Evolutionary conservation across 176 grass and related monocot genomes (phyloP).

Genomic region (Raddia guianensis): DNA sequence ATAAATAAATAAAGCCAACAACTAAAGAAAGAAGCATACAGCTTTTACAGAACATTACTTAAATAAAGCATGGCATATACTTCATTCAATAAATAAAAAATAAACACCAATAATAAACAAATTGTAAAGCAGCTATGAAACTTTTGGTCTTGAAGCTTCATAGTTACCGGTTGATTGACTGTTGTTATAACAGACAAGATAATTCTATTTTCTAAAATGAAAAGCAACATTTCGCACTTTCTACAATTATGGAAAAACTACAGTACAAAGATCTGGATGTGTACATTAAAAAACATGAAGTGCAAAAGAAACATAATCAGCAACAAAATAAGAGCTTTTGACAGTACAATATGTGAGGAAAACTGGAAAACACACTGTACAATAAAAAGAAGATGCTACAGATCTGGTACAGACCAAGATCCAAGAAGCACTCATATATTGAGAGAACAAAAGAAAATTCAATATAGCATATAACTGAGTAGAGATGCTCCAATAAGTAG

Average conservation of each 20-base stretch:
- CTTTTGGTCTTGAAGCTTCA: not conserved
- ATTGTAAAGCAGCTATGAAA: not conserved
- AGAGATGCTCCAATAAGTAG: slow-evolving; percentile 21
- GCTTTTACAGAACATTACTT: slow-evolving; percentile 6
- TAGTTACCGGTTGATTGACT: not conserved
- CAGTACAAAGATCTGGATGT: not conserved
- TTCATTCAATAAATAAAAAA: slow-evolving; percentile 7
- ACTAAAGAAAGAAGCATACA: slow-evolving; percentile 1
- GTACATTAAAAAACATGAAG: not conserved
- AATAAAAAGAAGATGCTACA: slow-evolving; percentile 11
- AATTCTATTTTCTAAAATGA: not conserved
- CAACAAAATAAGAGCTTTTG: slow-evolving; percentile 24
- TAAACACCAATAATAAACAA: slow-evolving; percentile 33
- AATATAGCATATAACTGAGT: slow-evolving; percentile 9
- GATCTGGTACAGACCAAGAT: not conserved
- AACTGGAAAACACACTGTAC: not conserved
- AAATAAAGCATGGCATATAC: not conserved
- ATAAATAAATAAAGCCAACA: not conserved
- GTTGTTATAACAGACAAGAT: slow-evolving; percentile 3
- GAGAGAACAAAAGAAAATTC: not conserved
- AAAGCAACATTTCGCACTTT: slow-evolving; percentile 24
- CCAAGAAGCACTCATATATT: slow-evolving; percentile 11
- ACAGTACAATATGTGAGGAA: not conserved
- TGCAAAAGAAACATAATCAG: not conserved
- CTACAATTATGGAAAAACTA: not conserved